Base-by-base conservation (phyloP, 257 asterid species). In the Galeopsis tetrahit region DNA sequence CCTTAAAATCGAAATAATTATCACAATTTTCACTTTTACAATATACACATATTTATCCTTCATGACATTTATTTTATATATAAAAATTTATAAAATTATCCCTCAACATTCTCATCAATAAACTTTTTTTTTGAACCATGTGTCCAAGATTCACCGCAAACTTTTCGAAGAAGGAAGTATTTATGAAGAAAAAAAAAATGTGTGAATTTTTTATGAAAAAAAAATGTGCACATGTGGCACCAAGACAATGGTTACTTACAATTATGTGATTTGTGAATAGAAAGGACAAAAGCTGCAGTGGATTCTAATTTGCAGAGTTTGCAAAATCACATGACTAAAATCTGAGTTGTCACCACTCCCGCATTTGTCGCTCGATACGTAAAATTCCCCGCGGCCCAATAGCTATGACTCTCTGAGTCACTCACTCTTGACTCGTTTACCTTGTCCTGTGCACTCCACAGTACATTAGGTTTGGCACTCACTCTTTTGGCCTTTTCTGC, bases 301-400 rank as follows among this genome's bases (percentile, higher is more conserved):
- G 58, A 51, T 51, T 51, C 31, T 51, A 15, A 0, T 55, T 53
- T 33, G 8, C 63, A 56, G 63, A 10, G 39, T 56, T 57, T 57
- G 39, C 39, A 57, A 57, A 10, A 31, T 55, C 71, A 77, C 65
- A 70, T 65, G 66, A 69, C 63, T 55, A 2, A 21, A 35, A 42
- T 55, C 56, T 73, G 69, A 69, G 52, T 76, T 80, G 90, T 82
- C 82, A 76, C 66, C n/a, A 68, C 85, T 77, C 64, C 93, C 94
- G 91, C 89, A 66, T 80, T 80, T 80, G 73, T 58, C 89, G 93
- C 85, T 49, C 66, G 86, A 80, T 71, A 44, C 74, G 79, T 75
- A 58, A 67, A 74, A 71, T 10, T 70, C 67, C 28, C 15, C 46
- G 52, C 36, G 49, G 73, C 28, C 58, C 61, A 3, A 7, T 10